These are phyloP conservation scores for Erysiphe pulchra DNA, from an alignment of 2,329 filamentous ascomycete genomes.

Conservation along the genomic window DNA sequence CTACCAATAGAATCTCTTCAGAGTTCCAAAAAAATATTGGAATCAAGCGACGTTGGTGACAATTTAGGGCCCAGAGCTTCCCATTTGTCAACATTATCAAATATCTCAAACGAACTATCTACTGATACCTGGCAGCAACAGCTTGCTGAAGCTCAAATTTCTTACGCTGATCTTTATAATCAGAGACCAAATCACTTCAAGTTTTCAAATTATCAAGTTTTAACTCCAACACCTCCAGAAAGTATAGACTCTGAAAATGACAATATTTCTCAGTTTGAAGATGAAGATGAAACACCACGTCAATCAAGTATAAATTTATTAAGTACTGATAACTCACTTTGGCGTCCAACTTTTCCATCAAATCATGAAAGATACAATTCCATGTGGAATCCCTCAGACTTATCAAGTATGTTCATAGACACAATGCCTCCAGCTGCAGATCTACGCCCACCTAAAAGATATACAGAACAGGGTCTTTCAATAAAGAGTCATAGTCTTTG, in stretches of 20 bases:
- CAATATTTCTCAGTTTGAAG: constrained; percentile 4
- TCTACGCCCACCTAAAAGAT: constrained; percentile 9
- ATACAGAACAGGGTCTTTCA: constrained; percentile 2
- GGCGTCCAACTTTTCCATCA: constrained; percentile 5
- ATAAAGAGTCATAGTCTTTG: constrained; percentile 10
- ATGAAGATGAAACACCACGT: constrained; percentile 1
- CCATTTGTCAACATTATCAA: constrained; percentile 1
- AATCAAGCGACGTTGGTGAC: not conserved
- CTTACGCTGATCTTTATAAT: constrained; percentile 15
- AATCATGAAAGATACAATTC: constrained; percentile 4
- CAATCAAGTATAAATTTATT: not conserved
- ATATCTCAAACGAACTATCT: constrained; percentile 14
- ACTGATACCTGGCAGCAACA: constrained; percentile 20
- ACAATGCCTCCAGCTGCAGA: constrained; percentile 9
- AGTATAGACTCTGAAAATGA: constrained; percentile 12
- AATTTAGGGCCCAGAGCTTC: not conserved
- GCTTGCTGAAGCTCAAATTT: constrained; percentile 20
- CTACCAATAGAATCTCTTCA: not conserved
- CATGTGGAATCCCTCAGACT: constrained; percentile 7
- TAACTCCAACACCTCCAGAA: constrained; percentile 28
- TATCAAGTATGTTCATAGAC: constrained; percentile 1
- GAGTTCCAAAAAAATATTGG: not conserved
- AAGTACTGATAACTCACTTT: constrained; percentile 5
- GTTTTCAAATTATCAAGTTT: constrained; percentile 16
- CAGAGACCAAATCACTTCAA: constrained; percentile 18